Evolutionary conservation across 2,329 filamentous ascomycete genomes (phyloP), one percentile per base, ranked within the genome.

Genomic region (Venturiaceae sp.): DNA sequence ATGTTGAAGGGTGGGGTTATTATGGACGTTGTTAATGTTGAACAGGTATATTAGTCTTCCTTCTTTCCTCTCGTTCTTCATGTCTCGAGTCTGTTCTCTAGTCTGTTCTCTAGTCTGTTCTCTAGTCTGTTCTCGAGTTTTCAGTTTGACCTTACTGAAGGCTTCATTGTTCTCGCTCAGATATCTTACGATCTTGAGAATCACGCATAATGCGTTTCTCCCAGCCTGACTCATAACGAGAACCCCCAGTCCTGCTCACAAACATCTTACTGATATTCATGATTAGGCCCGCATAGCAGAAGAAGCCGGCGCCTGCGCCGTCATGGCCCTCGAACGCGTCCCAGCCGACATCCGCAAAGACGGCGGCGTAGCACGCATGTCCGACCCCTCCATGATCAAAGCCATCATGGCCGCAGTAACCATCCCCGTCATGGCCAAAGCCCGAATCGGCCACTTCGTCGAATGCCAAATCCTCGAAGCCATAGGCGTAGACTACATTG

Each of bases 1-100:
- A 99, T 99, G 94, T 80, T 97, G 75, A 96, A 97, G 81, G 94
- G 94, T 71, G 94, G 94, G 68, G 94, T 99, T 64, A 99, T 99
- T 76, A 99, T 99, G 94, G 94, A 99, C 75, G 94, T 97, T 60
- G 90, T 95, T 63, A 90, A 92, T 72, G 89, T 91, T 28, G 88
- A 90, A 70, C 92, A 89, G 78, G 84, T 84, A 71, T 26, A 16
- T 23, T 28, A 5, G 14, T 3, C n/a, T 33, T 41, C 28, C 14
- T 33, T n/a, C 14, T 13, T 21, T 33, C 5, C 9, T 36, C 28
- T 21, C 5, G 21, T 46, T 28, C 28, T 23, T 44, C n/a, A 7
- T 9, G 8, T 8, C 39, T 23, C n/a, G 39, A 16, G n/a, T n/a
- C n/a, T n/a, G n/a, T n/a, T n/a, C n/a, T n/a, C n/a, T n/a, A n/a